Conservation (phyloP, 2,329 filamentous ascomycete genomes). For the Didymella lethalis region DNA sequence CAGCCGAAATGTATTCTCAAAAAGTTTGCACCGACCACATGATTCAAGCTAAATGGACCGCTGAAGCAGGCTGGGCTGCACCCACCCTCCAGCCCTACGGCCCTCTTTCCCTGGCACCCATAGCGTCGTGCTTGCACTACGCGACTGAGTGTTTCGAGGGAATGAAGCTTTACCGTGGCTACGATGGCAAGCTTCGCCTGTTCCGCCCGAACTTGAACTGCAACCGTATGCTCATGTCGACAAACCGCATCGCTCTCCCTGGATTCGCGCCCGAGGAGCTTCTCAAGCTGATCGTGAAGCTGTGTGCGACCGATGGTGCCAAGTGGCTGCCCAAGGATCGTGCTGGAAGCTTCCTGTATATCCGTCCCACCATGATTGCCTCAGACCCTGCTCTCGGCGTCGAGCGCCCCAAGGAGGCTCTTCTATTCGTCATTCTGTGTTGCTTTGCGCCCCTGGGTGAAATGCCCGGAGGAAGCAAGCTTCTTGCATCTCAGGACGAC, state of each 20-base stretch:
- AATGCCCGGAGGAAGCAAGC: conserved; percentile 61
- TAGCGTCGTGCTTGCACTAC: conserved; percentile 83
- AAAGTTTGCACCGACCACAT: conserved; percentile 82
- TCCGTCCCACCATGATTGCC: conserved; percentile 87
- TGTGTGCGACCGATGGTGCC: conserved; percentile 75
- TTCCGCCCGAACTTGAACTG: conserved; percentile 81
- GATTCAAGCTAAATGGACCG: conserved; percentile 76
- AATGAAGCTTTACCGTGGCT: conserved; percentile 73
- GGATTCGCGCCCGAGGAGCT: conserved; percentile 75
- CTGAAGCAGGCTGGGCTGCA: conserved; percentile 71
- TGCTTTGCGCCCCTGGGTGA: conserved; percentile 57
- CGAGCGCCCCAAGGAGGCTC: conserved; percentile 78
- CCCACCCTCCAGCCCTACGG: conserved; percentile 81
- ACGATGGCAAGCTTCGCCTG: conserved; percentile 75
- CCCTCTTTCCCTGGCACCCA: conserved; percentile 79
- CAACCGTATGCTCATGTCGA: conserved; percentile 65
- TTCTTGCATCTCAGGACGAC: conserved; percentile 81
- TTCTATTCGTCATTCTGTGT: conserved; percentile 79
- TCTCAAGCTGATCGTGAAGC: conserved; percentile 74
- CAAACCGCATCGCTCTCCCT: conserved; percentile 75
- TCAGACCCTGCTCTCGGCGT: conserved; percentile 83
- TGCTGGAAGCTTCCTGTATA: conserved; percentile 78
- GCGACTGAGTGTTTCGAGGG: conserved; percentile 93
- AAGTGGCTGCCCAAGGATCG: conserved; percentile 79
- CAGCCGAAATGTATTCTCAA: conserved; percentile 51